A percentile compares a stretch with the other conserved stretches of the same genome.
phyloP scores from a whole-genome alignment of 192 early-diverging fungal species.

The Blastocladiella britannica region DNA sequence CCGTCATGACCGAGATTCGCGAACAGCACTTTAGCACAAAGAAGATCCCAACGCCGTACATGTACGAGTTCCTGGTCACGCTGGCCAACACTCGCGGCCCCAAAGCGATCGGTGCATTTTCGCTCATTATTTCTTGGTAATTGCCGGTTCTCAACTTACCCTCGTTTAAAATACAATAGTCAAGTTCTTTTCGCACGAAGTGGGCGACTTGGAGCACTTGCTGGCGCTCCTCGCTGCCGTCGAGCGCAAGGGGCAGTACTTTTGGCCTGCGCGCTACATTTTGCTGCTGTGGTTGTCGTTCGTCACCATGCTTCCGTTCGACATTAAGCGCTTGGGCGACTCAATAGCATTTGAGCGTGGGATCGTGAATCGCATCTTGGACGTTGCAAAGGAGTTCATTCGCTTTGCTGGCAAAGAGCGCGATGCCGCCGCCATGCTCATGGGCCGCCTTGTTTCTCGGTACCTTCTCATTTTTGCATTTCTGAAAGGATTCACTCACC shows the following conservation, averaged over 20 bases:
- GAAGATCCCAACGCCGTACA: conserved; percentile 8
- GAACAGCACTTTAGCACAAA: conserved; percentile 9
- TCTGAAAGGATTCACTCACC: background rate
- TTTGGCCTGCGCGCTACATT: conserved; percentile 67
- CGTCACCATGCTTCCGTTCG: conserved; percentile 90
- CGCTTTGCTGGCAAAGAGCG: conserved; percentile 60
- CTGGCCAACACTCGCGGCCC: conserved; percentile 72
- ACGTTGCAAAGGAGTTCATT: conserved; percentile 42
- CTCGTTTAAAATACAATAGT: conserved; percentile 16
- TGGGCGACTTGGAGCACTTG: conserved; percentile 70
- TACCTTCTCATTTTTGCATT: conserved; percentile 15
- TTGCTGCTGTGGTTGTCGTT: conserved; percentile 80
- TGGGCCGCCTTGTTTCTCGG: conserved; percentile 63
- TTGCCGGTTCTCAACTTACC: background rate
- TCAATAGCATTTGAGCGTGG: background rate
- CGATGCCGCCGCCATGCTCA: conserved; percentile 61
- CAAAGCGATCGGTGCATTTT: conserved; percentile 51
- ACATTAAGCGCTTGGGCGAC: conserved; percentile 64
- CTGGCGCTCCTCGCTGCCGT: conserved; percentile 36
- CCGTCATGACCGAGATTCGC: conserved; percentile 31
- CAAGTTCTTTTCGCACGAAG: conserved; percentile 79
- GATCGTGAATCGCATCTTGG: conserved; percentile 47
- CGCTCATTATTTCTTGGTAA: background rate
- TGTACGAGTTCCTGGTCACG: conserved; percentile 43
- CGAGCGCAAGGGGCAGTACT: conserved; percentile 3